Evolutionary conservation across 768 basidiomycete species (phyloP).

Genomic region (Porphyrellus cyaneotinctus): DNA sequence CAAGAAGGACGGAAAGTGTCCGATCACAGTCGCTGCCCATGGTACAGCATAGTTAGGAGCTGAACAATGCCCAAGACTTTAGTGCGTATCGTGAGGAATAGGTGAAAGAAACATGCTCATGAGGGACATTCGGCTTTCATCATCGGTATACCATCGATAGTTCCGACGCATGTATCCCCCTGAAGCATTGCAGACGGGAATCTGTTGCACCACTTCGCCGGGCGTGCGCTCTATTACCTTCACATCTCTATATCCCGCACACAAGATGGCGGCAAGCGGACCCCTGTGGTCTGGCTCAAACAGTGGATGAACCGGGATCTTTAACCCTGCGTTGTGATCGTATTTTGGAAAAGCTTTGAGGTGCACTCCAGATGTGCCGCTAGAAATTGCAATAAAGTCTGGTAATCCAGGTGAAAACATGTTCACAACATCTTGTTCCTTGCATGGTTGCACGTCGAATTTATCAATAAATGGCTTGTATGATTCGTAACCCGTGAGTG

Average conservation of each 20-base stretch:
- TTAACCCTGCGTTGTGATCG: background rate
- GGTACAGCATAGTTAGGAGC: conserved; percentile 14
- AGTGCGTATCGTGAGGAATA: background rate
- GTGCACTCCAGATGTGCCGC: conserved; percentile 11
- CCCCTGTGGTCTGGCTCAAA: background rate
- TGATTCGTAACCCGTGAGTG: conserved; percentile 8
- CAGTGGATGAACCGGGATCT: background rate
- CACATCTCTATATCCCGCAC: background rate
- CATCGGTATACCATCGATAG: conserved; percentile 11
- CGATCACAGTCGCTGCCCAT: conserved; percentile 12
- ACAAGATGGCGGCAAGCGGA: background rate
- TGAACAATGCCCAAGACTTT: background rate
- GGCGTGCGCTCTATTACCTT: conserved; percentile 2
- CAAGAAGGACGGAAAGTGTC: conserved; percentile 14
- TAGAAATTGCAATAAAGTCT: conserved; percentile 6
- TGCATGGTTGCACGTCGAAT: conserved; percentile 17
- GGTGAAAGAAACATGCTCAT: background rate
- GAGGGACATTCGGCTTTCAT: conserved; percentile 6
- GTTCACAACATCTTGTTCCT: conserved; percentile 11
- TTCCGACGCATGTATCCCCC: conserved; percentile 1
- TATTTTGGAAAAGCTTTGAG: conserved; percentile 12
- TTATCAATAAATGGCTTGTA: conserved; percentile 15
- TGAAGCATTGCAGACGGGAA: conserved; percentile 2
- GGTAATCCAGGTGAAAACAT: conserved; percentile 21
- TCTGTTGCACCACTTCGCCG: conserved; percentile 4